Evolutionary conservation across 768 basidiomycete genomes (phyloP), one percentile per base, ranked within the genome.

Genomic region (Dentipellis fragilis): DNA sequence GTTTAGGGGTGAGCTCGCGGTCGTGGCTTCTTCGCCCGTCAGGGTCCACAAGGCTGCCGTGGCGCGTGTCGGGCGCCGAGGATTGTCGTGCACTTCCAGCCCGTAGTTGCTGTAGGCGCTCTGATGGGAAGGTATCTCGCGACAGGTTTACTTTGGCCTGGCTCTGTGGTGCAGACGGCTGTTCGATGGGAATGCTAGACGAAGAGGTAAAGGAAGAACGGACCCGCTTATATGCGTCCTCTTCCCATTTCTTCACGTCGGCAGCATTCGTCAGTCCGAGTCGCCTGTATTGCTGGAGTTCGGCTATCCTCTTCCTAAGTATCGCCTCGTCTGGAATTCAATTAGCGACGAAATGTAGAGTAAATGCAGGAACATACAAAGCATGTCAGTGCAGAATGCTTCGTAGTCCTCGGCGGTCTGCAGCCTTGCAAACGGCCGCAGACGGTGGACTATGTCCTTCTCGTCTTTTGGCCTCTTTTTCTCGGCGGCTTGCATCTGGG

Each of bases 401-500:
- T 99, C 96, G 62, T 87, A 94, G 65, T 99, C 95, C 57, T 89
- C 83, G 1, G 88, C 86, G 0, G 92, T 93, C 67, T 96, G 93
- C 37, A 98, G 72, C 53, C 85, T 82, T 23, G 95, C 82, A 68
- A 97, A 97, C 2, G 93, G 90, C 60, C 94, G 87, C 54, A 94
- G 77, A 22, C 93, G 83, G 62, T 91, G 84, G 21, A 93, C 70
- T 54, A 97, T 85, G 59, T 98, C 96, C 60, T 88, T 83, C 64
- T 98, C 94, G 59, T 97, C 95, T 63, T 88, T 85, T 8, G 80
- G 80, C 16, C 92, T 77, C 67, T 96, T 97, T 73, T 94, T 89
- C 62, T 99, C 95, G 2, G 80, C 78, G 10, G 90, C 89, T 77
- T 89, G 85, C 75, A 93, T 87, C 95, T 96, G 65, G 5, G 19